These are phyloP conservation scores for Aspergillus pseudotamarii DNA, from an alignment of 2,329 filamentous ascomycete species.

Conservation along the genomic window DNA sequence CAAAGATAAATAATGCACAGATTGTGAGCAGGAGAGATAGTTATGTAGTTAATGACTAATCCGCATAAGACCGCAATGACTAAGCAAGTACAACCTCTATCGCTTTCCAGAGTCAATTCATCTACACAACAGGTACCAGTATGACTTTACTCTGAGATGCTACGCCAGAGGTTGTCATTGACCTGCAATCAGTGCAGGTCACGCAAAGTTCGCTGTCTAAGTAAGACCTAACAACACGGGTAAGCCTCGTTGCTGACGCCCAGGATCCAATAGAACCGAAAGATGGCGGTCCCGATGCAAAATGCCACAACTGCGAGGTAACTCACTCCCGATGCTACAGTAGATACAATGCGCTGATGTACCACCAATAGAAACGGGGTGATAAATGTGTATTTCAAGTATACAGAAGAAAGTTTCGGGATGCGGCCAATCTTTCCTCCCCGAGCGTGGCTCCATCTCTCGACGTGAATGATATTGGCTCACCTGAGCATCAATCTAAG, in stretches of 20 bases:
- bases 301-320: neutral
- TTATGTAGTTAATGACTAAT: neutral
- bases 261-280: neutral
- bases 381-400: neutral
- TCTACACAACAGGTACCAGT: neutral
- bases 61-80: neutral
- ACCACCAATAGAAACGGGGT: neutral
- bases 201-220: neutral
- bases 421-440: neutral
- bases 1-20: neutral
- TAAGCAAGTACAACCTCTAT: neutral
- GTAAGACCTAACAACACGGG: neutral
- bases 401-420: neutral
- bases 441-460: neutral
- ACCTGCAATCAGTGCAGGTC: neutral
- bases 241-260: neutral
- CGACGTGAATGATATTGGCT: neutral
- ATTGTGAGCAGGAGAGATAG: neutral
- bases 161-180: neutral
- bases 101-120: too few species aligned
- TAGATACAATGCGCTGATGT: neutral
- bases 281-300: neutral
- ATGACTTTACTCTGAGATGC: neutral
- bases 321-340: accelerated
- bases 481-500: neutral